Conservation (phyloP, 139 green algal genomes). For the Chlorella sp. region DNA sequence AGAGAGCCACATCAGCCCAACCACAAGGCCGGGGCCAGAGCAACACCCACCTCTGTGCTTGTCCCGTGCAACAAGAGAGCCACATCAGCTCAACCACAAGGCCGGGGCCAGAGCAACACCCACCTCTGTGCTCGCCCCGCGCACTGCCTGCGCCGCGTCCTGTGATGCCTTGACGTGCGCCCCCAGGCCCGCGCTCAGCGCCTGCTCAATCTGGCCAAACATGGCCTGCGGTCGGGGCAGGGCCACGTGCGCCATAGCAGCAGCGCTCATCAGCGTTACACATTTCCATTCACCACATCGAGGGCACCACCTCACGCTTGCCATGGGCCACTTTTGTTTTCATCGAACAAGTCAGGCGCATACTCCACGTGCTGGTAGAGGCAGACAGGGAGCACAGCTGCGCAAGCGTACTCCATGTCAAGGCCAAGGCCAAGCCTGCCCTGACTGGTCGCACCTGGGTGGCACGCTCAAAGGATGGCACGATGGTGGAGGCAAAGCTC, state of each 20-base stretch:
- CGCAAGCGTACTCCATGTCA: neutral
- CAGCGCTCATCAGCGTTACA: too few species aligned
- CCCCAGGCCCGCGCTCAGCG: neutral
- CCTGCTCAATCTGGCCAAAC: constrained; percentile 5
- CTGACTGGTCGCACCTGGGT: neutral
- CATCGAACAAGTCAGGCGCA: too few species aligned
- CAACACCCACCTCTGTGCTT: too few species aligned
- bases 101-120: too few species aligned
- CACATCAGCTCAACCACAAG: too few species aligned
- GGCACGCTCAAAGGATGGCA: neutral
- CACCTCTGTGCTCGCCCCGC: neutral
- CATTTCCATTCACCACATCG: too few species aligned
- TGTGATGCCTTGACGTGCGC: neutral
- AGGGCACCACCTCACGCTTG: too few species aligned
- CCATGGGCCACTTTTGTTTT: too few species aligned
- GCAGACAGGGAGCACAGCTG: neutral
- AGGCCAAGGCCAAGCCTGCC: too few species aligned
- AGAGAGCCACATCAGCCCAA: too few species aligned
- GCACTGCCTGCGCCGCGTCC: neutral
- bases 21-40: too few species aligned
- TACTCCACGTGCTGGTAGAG: too few species aligned
- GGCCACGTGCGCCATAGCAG: neutral
- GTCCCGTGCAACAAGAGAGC: neutral
- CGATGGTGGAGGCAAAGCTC: neutral
- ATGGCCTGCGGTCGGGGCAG: neutral